phyloP scores from a whole-genome alignment of 2,329 filamentous ascomycete genomes.

The Stagonosporopsis cucurbitacearum region DNA sequence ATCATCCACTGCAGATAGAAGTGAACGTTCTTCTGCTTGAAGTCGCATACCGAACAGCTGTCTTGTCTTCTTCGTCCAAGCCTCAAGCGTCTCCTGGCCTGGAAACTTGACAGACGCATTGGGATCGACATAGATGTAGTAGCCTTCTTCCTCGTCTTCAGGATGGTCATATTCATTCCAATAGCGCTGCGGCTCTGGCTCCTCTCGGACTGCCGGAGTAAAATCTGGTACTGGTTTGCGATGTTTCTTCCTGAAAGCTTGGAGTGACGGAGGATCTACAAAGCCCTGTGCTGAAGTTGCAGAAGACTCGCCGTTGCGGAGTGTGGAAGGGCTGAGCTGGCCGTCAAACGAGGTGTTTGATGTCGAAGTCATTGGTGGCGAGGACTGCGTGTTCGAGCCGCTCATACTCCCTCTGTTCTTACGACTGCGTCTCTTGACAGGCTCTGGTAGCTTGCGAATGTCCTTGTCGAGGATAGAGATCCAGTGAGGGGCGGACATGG shows the following conservation, averaged over 20 bases:
- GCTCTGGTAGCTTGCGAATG: constrained; percentile 60
- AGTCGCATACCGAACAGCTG: constrained; percentile 34
- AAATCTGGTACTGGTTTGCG: constrained; percentile 41
- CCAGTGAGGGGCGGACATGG: constrained; percentile 54
- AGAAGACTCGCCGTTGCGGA: constrained; percentile 43
- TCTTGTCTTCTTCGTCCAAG: constrained; percentile 32
- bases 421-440: constrained; percentile 37
- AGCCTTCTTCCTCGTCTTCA: constrained; percentile 66
- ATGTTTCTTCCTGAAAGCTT: constrained; percentile 54
- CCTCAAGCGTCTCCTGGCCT: constrained; percentile 66
- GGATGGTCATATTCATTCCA: constrained; percentile 91
- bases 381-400: constrained; percentile 31
- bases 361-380: constrained; percentile 44
- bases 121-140: constrained; percentile 79
- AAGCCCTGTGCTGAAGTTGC: constrained; percentile 45
- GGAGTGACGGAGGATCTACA: constrained; percentile 49
- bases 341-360: constrained; percentile 50
- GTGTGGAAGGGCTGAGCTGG: constrained; percentile 39
- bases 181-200: constrained; percentile 55
- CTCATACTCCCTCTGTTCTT: constrained; percentile 33
- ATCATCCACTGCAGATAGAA: constrained; percentile 50
- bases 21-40: constrained; percentile 30
- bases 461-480: constrained; percentile 55
- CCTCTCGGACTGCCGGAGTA: constrained; percentile 26
- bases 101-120: constrained; percentile 67